Percentiles rank a stretch among this genome's conserved stretches.
These are phyloP conservation scores for Tolypocladium sp. DNA, from an alignment of 2,329 filamentous ascomycete species.

Conservation along the genomic window DNA sequence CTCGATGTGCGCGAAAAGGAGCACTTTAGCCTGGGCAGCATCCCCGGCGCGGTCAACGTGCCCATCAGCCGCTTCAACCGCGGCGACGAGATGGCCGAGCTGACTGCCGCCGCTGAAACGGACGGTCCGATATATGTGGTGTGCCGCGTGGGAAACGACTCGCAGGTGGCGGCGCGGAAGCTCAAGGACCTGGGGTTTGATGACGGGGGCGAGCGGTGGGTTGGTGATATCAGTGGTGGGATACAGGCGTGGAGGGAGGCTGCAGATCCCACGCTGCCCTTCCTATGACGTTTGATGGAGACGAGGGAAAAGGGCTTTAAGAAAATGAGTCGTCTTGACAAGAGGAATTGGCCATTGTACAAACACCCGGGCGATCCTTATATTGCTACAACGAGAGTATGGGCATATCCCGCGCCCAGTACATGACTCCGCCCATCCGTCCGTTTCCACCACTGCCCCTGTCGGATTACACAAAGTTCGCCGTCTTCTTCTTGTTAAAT, in stretches of 20 bases:
- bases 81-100: constrained; percentile 12
- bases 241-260: constrained; percentile 63
- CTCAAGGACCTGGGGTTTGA: constrained; percentile 54
- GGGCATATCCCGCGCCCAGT: constrained; percentile 3
- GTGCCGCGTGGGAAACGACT: constrained; percentile 71
- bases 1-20: constrained; percentile 80
- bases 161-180: constrained; percentile 58
- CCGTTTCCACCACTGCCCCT: constrained; percentile 1
- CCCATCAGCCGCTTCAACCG: constrained; percentile 49
- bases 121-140: constrained; percentile 58
- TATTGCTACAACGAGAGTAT: constrained; percentile 5
- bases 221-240: constrained; percentile 65
- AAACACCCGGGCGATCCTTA: constrained; percentile 8
- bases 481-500: constrained; percentile 90
- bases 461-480: constrained; percentile 43
- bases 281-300: constrained; percentile 26
- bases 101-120: neutral
- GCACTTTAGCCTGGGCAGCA: constrained; percentile 71
- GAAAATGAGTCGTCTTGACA: constrained; percentile 12
- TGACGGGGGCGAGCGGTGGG: constrained; percentile 41
- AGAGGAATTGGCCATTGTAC: constrained; percentile 14
- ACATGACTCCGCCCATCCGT: neutral
- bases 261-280: constrained; percentile 51
- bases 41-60: constrained; percentile 69
- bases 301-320: too few relatives aligned